Evolutionary conservation across 805 yeast species (phyloP).

Genomic region (Sungouiozyma intestinalis): DNA sequence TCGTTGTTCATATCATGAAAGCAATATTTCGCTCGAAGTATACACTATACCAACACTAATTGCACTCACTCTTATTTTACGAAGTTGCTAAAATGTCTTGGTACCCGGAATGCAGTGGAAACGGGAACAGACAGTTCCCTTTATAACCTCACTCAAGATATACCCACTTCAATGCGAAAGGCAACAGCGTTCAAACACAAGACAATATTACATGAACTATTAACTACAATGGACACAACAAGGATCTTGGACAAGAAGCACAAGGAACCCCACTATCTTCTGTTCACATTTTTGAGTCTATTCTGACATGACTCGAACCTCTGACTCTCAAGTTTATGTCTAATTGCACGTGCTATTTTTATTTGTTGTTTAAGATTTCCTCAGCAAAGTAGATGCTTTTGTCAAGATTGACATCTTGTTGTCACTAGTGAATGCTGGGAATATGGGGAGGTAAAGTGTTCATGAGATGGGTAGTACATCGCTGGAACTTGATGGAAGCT

Average conservation of each 20-base stretch:
- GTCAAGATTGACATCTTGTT: too few species aligned
- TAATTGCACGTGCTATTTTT: not conserved
- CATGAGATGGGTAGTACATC: not conserved
- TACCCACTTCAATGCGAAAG: too few species aligned
- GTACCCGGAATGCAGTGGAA: not conserved
- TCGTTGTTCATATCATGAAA: constrained; percentile 11
- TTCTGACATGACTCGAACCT: not conserved
- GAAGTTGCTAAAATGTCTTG: not conserved
- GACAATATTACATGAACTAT: too few species aligned
- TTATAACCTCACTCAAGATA: too few species aligned
- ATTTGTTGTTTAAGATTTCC: too few species aligned
- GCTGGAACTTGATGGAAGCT: constrained; percentile 10
- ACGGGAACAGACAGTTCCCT: not conserved
- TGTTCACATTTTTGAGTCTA: not conserved
- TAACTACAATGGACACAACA: too few species aligned
- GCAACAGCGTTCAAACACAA: too few species aligned
- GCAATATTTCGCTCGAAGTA: not conserved
- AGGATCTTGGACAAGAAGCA: too few species aligned
- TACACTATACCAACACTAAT: constrained; percentile 1
- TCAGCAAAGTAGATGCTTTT: too few species aligned
- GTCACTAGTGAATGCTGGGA: not conserved
- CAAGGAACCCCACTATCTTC: too few species aligned
- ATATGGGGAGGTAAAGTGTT: not conserved
- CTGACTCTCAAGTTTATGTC: not conserved
- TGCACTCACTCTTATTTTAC: not conserved